These are phyloP conservation scores for Theileria parva DNA, from an alignment of 169 alveolate species.

Conservation along the genomic window DNA sequence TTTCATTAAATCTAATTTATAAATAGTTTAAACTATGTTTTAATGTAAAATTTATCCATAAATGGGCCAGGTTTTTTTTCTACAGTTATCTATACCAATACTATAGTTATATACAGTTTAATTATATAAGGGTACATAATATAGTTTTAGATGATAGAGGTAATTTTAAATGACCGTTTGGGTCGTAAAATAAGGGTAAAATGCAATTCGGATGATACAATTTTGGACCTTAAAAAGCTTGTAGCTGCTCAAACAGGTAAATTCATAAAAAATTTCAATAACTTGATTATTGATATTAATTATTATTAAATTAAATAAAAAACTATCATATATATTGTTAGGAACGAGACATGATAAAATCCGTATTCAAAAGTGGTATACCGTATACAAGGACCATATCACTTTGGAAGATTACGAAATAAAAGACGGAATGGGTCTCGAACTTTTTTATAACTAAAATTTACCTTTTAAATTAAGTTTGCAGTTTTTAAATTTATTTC, in stretches of 20 bases:
- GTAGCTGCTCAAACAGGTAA: constrained; percentile 96
- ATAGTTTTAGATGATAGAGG: constrained; percentile 89
- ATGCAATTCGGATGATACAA: constrained; percentile 96
- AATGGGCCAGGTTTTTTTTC: constrained; percentile 62
- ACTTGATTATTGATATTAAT: not conserved
- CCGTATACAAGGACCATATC: constrained; percentile 95
- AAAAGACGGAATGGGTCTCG: constrained; percentile 97
- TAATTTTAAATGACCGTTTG: constrained; percentile 94
- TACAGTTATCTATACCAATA: not conserved
- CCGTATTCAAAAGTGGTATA: constrained; percentile 95
- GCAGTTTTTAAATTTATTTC: not conserved
- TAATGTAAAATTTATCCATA: not conserved
- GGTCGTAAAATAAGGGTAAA: constrained; percentile 98
- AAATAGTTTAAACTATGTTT: not conserved
- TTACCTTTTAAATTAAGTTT: not conserved
- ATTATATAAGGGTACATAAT: not conserved
- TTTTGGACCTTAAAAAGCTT: constrained; percentile 93
- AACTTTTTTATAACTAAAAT: constrained; percentile 92
- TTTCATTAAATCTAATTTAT: not conserved
- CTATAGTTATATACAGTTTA: not conserved
- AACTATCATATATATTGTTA: constrained; percentile 15
- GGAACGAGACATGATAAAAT: constrained; percentile 97
- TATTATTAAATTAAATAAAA: no score
- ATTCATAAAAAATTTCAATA: constrained; percentile 8
- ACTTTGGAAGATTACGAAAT: constrained; percentile 98